These are phyloP conservation scores for Rhododendron henanense DNA, from an alignment of 148 eudicot genomes.

Conservation along the genomic window DNA sequence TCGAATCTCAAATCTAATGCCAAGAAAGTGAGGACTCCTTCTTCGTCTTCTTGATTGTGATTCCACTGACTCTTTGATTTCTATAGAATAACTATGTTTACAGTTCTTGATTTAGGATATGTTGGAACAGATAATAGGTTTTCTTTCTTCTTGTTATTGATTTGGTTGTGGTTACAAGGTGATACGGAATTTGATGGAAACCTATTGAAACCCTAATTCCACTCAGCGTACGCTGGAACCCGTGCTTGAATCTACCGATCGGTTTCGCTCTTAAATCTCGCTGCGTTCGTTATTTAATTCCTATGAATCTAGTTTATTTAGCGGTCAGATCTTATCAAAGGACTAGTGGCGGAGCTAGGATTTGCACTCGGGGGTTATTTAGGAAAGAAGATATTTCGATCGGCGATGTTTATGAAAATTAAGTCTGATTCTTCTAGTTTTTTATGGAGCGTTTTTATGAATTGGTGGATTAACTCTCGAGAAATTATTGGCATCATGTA, in stretches of 20 bases:
- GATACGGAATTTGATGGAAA: neutral
- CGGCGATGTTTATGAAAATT: neutral
- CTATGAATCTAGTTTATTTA: neutral
- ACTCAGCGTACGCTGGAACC: too few species aligned
- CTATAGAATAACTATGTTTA: neutral
- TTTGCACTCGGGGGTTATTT: neutral
- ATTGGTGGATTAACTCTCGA: neutral
- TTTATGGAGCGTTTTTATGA: neutral
- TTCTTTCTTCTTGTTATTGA: neutral
- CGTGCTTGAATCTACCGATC: neutral
- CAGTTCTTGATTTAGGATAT: neutral
- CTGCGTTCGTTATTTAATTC: neutral
- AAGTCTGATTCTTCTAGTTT: neutral
- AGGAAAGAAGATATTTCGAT: neutral
- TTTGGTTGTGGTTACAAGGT: neutral
- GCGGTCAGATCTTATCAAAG: neutral
- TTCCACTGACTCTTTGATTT: neutral
- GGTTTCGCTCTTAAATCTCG: neutral
- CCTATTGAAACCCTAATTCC: neutral
- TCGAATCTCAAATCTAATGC: conserved; percentile 15
- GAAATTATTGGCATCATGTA: neutral
- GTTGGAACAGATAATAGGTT: neutral
- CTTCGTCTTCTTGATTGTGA: neutral
- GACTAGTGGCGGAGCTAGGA: neutral
- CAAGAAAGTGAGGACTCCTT: conserved; percentile 18